Percentiles rank a stretch among this genome's conserved stretches.
These are phyloP conservation scores for Trypethelium eluteriae DNA, from an alignment of 495 filamentous ascomycete species.

Conservation along the genomic window DNA sequence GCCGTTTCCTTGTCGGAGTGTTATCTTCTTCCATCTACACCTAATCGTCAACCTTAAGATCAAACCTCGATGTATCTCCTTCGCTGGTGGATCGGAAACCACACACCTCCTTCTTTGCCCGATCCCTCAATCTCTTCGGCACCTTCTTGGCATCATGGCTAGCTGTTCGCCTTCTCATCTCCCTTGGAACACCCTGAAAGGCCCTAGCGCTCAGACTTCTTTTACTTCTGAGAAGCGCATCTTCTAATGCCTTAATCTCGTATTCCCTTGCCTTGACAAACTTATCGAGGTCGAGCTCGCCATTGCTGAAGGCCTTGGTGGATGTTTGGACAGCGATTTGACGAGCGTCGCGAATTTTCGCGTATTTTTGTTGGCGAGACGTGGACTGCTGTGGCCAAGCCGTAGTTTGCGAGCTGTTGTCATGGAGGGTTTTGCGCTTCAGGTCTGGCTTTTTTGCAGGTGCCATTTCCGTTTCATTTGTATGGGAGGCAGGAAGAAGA, in stretches of 20 bases:
- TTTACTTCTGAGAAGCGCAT: conserved; percentile 67
- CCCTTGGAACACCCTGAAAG: conserved; percentile 81
- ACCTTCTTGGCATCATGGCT: conserved; percentile 92
- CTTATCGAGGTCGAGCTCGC: conserved; percentile 69
- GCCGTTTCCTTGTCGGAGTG: conserved; percentile 69
- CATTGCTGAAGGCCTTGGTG: conserved; percentile 64
- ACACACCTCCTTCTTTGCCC: conserved; percentile 63
- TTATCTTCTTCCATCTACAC: conserved; percentile 76
- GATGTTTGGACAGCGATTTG: conserved; percentile 63
- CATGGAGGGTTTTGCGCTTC: neutral
- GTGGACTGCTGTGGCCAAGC: neutral
- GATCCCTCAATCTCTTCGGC: conserved; percentile 63
- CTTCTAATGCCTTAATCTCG: conserved; percentile 77
- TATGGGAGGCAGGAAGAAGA: neutral
- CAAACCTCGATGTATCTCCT: neutral
- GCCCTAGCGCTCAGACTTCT: conserved; percentile 60
- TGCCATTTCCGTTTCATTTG: neutral
- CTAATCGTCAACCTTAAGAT: conserved; percentile 14
- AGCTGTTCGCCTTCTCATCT: conserved; percentile 76
- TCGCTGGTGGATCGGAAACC: neutral
- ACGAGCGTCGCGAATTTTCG: conserved; percentile 49
- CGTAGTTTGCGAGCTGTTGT: neutral
- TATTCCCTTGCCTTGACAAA: conserved; percentile 77
- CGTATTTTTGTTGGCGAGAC: neutral
- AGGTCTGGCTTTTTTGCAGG: neutral